Conservation (phyloP, 192 early-diverging fungal genomes). For the Funneliformis mosseae region DNA sequence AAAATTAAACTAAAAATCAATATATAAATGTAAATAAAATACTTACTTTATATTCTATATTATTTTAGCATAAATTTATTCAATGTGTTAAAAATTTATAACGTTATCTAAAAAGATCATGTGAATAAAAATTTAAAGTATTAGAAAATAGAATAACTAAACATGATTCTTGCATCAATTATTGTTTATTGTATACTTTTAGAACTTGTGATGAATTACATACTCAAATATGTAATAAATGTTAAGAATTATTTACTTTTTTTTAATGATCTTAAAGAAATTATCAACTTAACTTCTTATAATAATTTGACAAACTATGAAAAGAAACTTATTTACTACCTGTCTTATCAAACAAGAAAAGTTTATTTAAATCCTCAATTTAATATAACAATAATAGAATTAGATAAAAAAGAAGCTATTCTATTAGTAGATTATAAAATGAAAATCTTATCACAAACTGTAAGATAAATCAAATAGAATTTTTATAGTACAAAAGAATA, state of each 20-base stretch:
- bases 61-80: too few relatives aligned
- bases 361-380: background rate
- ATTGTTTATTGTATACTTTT: background rate
- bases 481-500: background rate
- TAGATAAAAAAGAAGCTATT: background rate
- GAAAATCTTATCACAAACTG: conserved; percentile 1
- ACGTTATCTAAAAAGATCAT: too few relatives aligned
- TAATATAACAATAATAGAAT: background rate
- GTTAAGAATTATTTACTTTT: background rate
- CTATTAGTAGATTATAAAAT: conserved; percentile 7
- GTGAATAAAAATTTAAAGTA: too few relatives aligned
- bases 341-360: background rate
- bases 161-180: background rate
- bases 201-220: background rate
- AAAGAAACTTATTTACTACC: background rate
- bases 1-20: too few relatives aligned
- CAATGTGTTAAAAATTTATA: too few relatives aligned
- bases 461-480: background rate
- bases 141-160: too few relatives aligned
- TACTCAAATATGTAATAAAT: conserved; percentile 4
- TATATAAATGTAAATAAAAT: too few relatives aligned
- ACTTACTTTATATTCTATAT: too few relatives aligned
- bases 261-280: background rate
- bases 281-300: background rate
- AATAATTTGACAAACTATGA: background rate